Percentiles rank a stretch among this genome's conserved stretches.
These are phyloP conservation scores for Blastobotrys illinoisensis DNA, from an alignment of 1,139 yeast species.

Conservation along the genomic window DNA sequence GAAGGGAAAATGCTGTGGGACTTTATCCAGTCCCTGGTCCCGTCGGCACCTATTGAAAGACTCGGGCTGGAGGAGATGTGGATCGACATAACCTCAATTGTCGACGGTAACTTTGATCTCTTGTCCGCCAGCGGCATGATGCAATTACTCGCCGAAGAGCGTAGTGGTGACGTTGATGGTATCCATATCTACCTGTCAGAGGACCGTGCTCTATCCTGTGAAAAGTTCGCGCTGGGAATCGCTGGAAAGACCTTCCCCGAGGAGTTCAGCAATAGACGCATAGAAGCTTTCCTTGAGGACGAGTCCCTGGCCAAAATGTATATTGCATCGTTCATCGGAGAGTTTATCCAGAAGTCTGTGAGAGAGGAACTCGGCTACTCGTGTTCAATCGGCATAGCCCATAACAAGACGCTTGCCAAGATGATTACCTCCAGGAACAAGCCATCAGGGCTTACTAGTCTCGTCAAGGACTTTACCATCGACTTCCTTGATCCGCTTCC, in stretches of 20 bases:
- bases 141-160: constrained; percentile 9
- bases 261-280: constrained; percentile 9
- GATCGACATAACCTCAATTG: constrained; percentile 28
- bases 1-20: constrained; percentile 31
- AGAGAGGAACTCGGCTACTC: constrained; percentile 27
- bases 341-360: constrained; percentile 15
- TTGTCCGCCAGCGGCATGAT: constrained; percentile 16
- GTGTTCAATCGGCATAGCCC: constrained; percentile 34
- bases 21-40: constrained; percentile 25
- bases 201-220: constrained; percentile 18
- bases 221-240: constrained; percentile 28
- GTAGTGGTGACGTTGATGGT: constrained; percentile 20
- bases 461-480: constrained; percentile 24
- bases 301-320: constrained; percentile 4
- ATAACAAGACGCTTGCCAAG: constrained; percentile 31
- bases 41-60: constrained; percentile 29
- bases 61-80: constrained; percentile 37
- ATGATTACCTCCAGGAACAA: constrained; percentile 31
- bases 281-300: constrained; percentile 11
- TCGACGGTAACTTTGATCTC: constrained; percentile 18
- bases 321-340: constrained; percentile 24
- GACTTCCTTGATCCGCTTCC: constrained; percentile 22
- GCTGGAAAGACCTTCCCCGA: constrained; percentile 27
- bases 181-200: constrained; percentile 14
- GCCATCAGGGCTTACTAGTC: constrained; percentile 31